Conservation (phyloP, 495 filamentous ascomycete species). For the Polyplosphaeria fusca region DNA sequence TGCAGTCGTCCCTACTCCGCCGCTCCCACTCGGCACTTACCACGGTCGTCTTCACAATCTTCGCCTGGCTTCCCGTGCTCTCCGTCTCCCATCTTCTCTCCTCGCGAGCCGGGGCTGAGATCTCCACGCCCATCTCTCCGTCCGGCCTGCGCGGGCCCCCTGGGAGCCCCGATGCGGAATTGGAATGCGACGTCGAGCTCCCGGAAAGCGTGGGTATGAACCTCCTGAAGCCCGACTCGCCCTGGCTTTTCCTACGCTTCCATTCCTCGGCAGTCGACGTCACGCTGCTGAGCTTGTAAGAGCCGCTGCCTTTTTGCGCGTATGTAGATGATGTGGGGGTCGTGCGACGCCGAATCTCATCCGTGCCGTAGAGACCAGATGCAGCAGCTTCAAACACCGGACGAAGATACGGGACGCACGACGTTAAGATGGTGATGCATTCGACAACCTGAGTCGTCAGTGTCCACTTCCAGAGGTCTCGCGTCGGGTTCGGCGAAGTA, state of each 20-base stretch:
- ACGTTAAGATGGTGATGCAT: constrained; percentile 25
- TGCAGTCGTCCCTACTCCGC: background rate
- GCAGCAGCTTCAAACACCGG: constrained; percentile 17
- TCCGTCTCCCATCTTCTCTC: constrained; percentile 19
- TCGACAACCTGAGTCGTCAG: constrained; percentile 18
- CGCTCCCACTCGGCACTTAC: constrained; percentile 22
- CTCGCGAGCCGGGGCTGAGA: background rate
- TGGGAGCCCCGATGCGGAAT: constrained; percentile 21
- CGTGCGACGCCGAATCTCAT: constrained; percentile 15
- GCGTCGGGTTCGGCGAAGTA: constrained; percentile 10
- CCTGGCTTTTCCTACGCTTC: constrained; percentile 2
- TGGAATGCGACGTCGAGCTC: constrained; percentile 5
- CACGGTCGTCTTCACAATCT: constrained; percentile 27
- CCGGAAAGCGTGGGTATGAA: constrained; percentile 9
- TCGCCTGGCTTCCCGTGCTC: constrained; percentile 23
- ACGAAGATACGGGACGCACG: constrained; percentile 24
- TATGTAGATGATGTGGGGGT: constrained; percentile 9
- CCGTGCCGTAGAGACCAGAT: constrained; percentile 19
- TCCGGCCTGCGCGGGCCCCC: constrained; percentile 16
- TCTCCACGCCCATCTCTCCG: constrained; percentile 19
- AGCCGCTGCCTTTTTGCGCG: background rate
- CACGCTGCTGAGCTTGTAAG: constrained; percentile 11
- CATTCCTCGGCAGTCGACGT: background rate
- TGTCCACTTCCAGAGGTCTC: constrained; percentile 24
- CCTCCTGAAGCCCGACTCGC: constrained; percentile 2